Base-by-base conservation (phyloP, 1,284 basidiomycete species). In the Sanghuangporus baumii region DNA sequence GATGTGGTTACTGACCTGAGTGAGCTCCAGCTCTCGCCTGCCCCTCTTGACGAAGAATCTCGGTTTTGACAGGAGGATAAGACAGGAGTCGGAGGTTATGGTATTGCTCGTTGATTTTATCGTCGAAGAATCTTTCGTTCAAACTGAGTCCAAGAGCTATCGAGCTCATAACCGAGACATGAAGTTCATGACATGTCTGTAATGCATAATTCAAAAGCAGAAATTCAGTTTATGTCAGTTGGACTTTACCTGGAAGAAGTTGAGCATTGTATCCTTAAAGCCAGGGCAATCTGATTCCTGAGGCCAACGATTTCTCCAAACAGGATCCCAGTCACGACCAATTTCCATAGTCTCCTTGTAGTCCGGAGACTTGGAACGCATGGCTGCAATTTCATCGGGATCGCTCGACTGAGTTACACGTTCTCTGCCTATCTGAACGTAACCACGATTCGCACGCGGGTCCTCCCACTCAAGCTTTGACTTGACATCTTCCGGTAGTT, bases 261-360 rank as follows among this genome's bases (percentile, higher is more conserved):
- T 74, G 63, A 91, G 74, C 86, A 91, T 91, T 2, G 83, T 85
- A 12, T 75, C 70, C 71, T 87, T 88, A 75, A 93, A 94, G 2
- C 72, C 77, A 0, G 89, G 88, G 2, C 76, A 82, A 58, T 86
- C 82, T 2, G 64, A 68, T 68, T 91, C 86, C 54, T 77, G 72
- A 2, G 90, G 92, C 92, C 93, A 94, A 67, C 81, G 80, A 72
- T 94, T 94, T 73, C 81, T 85, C 86, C 84, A 90, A 38, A 74
- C 78, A 36, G 80, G 76, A 67, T 90, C 90, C 84, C 86, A 89
- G 65, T 93, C 89, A 34, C 87, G 80, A 20, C 91, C 91, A 60
- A 94, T 93, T 73, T 94, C 92, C 84, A 94, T 91, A 14, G 83
- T 79, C 73, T 94, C 91, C 73, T 94, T 93, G 74, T 76, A 86